Percentiles rank a stretch among this genome's conserved stretches.
Conservation (phyloP, 2,329 filamentous ascomycete species). For the Zasmidium cellare region DNA sequence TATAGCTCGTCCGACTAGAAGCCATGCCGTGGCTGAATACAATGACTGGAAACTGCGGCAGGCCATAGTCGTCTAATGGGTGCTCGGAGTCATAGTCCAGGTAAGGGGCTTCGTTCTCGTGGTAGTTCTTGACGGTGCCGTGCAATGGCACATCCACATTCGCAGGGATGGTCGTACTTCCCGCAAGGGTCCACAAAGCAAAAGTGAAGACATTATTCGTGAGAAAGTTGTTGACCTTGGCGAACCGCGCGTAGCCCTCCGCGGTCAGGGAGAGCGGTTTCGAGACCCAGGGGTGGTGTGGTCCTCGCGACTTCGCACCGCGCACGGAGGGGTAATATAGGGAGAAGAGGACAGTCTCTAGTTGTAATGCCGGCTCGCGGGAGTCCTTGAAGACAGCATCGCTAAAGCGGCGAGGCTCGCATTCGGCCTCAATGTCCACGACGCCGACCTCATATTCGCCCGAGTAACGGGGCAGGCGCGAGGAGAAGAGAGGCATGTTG, state of each 20-base stretch:
- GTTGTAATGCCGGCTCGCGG: slow-evolving; percentile 42
- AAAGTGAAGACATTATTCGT: slow-evolving; percentile 42
- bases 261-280: slow-evolving; percentile 45
- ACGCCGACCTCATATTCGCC: slow-evolving; percentile 46
- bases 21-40: slow-evolving; percentile 52
- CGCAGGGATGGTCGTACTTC: slow-evolving; percentile 44
- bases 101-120: slow-evolving; percentile 28
- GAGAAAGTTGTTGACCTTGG: slow-evolving; percentile 38
- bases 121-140: slow-evolving; percentile 26
- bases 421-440: slow-evolving; percentile 44
- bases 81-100: slow-evolving; percentile 18
- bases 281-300: slow-evolving; percentile 44
- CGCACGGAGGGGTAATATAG: slow-evolving; percentile 46
- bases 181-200: slow-evolving; percentile 43
- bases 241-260: slow-evolving; percentile 46
- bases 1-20: slow-evolving; percentile 46
- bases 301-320: slow-evolving; percentile 24
- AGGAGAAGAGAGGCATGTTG: slow-evolving; percentile 44
- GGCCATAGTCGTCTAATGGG: slow-evolving; percentile 31
- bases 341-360: slow-evolving; percentile 47
- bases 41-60: slow-evolving; percentile 41
- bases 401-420: slow-evolving; percentile 37
- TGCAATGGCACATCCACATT: slow-evolving; percentile 45
- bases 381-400: slow-evolving; percentile 40
- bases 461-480: slow-evolving; percentile 43